Evolutionary conservation across 2,329 filamentous ascomycete species (phyloP).

Genomic region (Diplocarpon mali): DNA sequence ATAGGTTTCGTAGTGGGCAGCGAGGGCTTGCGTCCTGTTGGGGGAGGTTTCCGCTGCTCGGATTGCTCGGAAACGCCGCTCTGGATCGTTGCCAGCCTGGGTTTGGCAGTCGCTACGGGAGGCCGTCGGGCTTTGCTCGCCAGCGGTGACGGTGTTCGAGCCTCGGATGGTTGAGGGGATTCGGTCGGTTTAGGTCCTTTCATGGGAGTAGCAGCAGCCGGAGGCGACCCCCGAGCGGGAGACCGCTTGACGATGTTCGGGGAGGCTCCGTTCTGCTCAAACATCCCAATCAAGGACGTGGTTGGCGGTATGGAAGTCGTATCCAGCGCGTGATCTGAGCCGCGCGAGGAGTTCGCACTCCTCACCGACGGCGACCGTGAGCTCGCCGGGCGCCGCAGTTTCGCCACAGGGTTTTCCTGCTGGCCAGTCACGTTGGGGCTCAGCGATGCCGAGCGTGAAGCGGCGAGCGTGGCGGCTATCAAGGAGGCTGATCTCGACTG

Average conservation of each 20-base stretch:
- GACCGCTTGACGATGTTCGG: slow-evolving; percentile 8
- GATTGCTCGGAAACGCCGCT: slow-evolving; percentile 1
- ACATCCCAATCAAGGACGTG: slow-evolving; percentile 55
- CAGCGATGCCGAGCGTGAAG: slow-evolving; percentile 47
- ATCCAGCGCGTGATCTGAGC: slow-evolving; percentile 34
- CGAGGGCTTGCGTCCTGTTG: slow-evolving; percentile 8
- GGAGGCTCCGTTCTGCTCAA: slow-evolving; percentile 40
- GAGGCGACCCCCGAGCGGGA: slow-evolving; percentile 6
- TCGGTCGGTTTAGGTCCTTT: slow-evolving; percentile 9
- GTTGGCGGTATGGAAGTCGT: slow-evolving; percentile 50
- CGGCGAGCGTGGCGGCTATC: slow-evolving; percentile 50
- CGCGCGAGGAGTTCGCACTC: slow-evolving; percentile 16
- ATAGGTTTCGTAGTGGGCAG: slow-evolving; percentile 13
- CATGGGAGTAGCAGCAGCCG: slow-evolving; percentile 1
- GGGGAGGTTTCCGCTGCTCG: slow-evolving; percentile 5
- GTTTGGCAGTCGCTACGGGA: slow-evolving; percentile 4
- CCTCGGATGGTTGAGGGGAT: not conserved
- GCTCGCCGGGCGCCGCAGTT: not conserved
- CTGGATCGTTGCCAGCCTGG: slow-evolving; percentile 6
- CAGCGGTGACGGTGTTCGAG: slow-evolving; percentile 5
- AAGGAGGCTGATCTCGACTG: slow-evolving; percentile 42
- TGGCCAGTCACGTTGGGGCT: slow-evolving; percentile 32
- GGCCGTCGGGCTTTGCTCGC: slow-evolving; percentile 1
- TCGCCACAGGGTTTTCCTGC: slow-evolving; percentile 6
- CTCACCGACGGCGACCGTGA: slow-evolving; percentile 12